These are phyloP conservation scores for Sphenostylis stenocarpa DNA, from an alignment of 306 rosid species.

Conservation along the genomic window DNA sequence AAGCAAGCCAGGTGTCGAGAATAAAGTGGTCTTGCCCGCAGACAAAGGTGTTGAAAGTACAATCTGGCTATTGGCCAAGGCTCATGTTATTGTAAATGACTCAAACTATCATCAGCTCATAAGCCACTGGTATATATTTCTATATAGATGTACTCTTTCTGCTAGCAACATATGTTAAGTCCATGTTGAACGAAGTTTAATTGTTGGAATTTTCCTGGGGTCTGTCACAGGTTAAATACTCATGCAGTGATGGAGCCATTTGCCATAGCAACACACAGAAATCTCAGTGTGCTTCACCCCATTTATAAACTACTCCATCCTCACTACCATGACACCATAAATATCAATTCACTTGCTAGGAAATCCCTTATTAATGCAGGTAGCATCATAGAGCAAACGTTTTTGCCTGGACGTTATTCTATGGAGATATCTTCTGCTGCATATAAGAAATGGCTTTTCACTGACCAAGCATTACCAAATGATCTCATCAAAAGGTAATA, in stretches of 20 bases:
- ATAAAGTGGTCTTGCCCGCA: conserved; percentile 47
- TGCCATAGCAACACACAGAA: conserved; percentile 38
- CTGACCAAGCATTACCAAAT: conserved; percentile 45
- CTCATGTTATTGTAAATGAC: conserved; percentile 67
- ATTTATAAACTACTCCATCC: conserved; percentile 41
- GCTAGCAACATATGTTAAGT: background rate
- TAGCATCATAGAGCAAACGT: conserved; percentile 39
- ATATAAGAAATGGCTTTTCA: conserved; percentile 44
- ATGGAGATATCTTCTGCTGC: conserved; percentile 38
- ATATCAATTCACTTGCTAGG: conserved; percentile 46
- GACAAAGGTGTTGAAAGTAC: conserved; percentile 47
- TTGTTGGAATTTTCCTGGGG: background rate
- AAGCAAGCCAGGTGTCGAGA: conserved; percentile 56
- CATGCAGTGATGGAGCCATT: conserved; percentile 77
- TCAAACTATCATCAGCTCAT: conserved; percentile 67
- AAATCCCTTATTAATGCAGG: conserved; percentile 31
- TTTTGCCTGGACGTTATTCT: conserved; percentile 29
- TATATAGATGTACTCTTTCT: background rate
- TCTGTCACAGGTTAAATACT: conserved; percentile 56
- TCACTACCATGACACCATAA: conserved; percentile 45
- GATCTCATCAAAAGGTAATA: conserved; percentile 45
- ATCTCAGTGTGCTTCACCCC: conserved; percentile 43
- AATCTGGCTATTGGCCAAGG: conserved; percentile 73
- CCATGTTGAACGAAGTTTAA: background rate
- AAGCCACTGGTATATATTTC: conserved; percentile 54